A percentile compares a stretch with the other conserved stretches of the same genome.
Conservation (phyloP, 768 basidiomycete species). For the Pholiota molesta region DNA sequence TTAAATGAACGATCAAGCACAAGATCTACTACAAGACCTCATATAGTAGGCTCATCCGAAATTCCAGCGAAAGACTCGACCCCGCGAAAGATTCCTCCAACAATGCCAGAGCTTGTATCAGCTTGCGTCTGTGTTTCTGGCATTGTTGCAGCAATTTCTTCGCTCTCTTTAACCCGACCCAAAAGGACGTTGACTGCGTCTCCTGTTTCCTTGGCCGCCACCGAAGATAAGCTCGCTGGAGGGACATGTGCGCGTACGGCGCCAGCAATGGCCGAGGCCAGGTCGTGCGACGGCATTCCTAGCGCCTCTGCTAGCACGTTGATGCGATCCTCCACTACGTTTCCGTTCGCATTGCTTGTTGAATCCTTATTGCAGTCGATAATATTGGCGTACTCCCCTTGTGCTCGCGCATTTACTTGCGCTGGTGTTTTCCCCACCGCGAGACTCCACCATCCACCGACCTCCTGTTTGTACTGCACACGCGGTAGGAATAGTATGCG, state of each 20-base stretch:
- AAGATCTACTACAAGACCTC: too few relatives aligned
- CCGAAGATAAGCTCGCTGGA: background rate
- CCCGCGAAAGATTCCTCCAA: background rate
- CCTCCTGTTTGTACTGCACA: background rate
- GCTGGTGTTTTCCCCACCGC: background rate
- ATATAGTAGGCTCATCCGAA: background rate
- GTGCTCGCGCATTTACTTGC: background rate
- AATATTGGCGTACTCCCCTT: background rate
- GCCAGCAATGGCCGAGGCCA: background rate
- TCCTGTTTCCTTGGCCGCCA: background rate
- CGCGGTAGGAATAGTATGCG: background rate
- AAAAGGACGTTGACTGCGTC: background rate
- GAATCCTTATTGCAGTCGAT: background rate
- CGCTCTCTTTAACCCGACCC: background rate
- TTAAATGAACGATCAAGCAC: too few relatives aligned
- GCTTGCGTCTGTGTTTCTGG: background rate
- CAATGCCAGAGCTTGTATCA: background rate
- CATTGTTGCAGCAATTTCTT: background rate
- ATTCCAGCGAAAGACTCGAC: background rate
- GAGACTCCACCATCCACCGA: background rate
- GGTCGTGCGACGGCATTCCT: background rate
- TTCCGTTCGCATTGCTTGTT: background rate
- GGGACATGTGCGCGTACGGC: background rate
- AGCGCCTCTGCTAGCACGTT: background rate
- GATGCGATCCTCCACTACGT: background rate